A percentile compares a stretch with the other conserved stretches of the same genome.
phyloP scores from a whole-genome alignment of 768 basidiomycete genomes.

The Imleria badia region DNA sequence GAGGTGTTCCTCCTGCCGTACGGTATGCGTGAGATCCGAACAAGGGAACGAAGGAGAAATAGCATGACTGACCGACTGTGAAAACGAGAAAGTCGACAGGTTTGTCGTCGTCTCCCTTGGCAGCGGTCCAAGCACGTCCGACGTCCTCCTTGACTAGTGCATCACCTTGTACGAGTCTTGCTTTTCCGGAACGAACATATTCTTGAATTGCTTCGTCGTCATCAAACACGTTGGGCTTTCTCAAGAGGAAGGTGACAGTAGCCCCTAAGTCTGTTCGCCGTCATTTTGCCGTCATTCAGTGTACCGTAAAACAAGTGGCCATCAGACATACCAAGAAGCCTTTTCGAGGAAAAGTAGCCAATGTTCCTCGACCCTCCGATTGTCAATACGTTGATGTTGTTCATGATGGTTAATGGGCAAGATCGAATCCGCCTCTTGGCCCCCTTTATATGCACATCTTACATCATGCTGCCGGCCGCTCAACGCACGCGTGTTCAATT shows the following conservation, averaged over 20 bases:
- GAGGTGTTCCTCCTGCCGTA: slow-evolving; percentile 29
- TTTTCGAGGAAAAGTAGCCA: slow-evolving; percentile 48
- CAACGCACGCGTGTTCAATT: no score
- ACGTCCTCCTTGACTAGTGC: slow-evolving; percentile 55
- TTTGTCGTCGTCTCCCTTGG: slow-evolving; percentile 23
- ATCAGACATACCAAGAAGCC: slow-evolving; percentile 44
- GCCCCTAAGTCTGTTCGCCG: slow-evolving; percentile 49
- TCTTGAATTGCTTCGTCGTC: slow-evolving; percentile 50
- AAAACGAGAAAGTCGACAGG: slow-evolving; percentile 57
- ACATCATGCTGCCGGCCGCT: not conserved
- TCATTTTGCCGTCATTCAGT: no score
- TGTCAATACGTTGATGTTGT: slow-evolving; percentile 34
- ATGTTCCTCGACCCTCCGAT: slow-evolving; percentile 59
- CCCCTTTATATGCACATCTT: slow-evolving; percentile 10
- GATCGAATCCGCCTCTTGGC: not conserved
- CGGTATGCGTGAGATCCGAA: not conserved
- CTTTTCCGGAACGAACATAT: slow-evolving; percentile 51
- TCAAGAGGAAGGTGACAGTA: slow-evolving; percentile 63
- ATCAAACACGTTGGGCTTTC: slow-evolving; percentile 53
- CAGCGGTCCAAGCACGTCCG: slow-evolving; percentile 48
- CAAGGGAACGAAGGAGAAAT: not conserved
- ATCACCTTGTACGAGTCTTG: slow-evolving; percentile 58
- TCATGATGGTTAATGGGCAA: slow-evolving; percentile 9
- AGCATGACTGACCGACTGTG: slow-evolving; percentile 51
- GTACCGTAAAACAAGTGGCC: not conserved